Evolutionary conservation across 345 rosid species (phyloP), one percentile per base, ranked within the genome.

Genomic region (Reutealis trisperma): DNA sequence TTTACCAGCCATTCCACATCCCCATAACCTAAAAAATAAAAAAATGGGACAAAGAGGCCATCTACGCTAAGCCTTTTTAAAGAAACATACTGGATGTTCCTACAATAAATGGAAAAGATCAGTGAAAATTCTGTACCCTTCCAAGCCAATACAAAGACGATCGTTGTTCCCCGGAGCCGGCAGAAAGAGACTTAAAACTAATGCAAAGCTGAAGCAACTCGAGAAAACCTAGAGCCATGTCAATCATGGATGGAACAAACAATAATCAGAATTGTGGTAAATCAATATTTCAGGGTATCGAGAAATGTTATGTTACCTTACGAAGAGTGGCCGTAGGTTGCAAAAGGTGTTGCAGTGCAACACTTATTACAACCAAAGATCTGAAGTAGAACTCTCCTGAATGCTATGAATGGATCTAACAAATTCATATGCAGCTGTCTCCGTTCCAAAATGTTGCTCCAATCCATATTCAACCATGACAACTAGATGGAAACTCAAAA

Each of bases 261-360:
- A 37, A 15, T 68, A 44, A 67, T 77, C 63, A 79, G 72, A 73
- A 70, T 30, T 22, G n/a, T 16, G 66, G 63, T 2, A 71, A 45
- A 51, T 63, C 71, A 61, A 11, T 57, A 25, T 21, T 15, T 49
- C 32, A 22, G 24, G 21, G 24, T 18, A 49, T 55, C 41, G 54
- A 45, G 73, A 41, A 73, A 44, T 61, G 19, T 22, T 24, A 55
- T 67, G 70, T 77, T 87, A 95, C 98, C 98, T 93, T 93, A n/a
- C 98, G 99, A 80, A 92, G 92, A 66, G 89, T 84, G 44, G 98
- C 92, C 60, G 96, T 91, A 79, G 99, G 92, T 77, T 89, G 97
- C 91, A 95, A 86, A 79, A 90, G 97, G 84, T 95, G 92, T 73
- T 89, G 88, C 79, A 83, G 81, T 30, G 85, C n/a, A 81, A 72